These are phyloP conservation scores for Pyronema omphalodes DNA, from an alignment of 495 filamentous ascomycete genomes.

Conservation along the genomic window DNA sequence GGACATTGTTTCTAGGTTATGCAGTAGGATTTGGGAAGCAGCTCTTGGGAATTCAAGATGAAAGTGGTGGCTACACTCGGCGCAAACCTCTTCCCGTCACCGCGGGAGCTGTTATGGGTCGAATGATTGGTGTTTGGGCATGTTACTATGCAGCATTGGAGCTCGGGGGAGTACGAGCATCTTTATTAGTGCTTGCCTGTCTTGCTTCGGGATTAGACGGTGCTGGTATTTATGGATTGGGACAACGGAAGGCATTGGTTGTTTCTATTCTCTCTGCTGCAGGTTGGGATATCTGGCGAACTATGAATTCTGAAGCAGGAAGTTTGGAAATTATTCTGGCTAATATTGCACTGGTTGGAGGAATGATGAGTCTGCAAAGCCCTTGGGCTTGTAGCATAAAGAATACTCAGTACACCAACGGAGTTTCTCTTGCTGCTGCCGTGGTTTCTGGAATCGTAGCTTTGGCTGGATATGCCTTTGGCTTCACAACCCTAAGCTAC, in stretches of 20 bases:
- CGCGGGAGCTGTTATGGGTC: constrained; percentile 12
- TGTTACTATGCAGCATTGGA: constrained; percentile 19
- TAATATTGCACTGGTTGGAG: neutral
- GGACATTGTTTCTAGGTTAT: constrained; percentile 10
- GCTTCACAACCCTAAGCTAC: neutral
- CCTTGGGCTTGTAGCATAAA: neutral
- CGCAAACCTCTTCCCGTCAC: constrained; percentile 10
- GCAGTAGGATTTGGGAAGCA: constrained; percentile 6
- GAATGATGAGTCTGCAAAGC: neutral
- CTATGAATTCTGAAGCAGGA: constrained; percentile 5
- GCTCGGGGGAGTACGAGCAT: constrained; percentile 16
- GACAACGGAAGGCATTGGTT: constrained; percentile 9
- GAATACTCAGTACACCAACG: neutral
- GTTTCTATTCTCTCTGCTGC: constrained; percentile 8
- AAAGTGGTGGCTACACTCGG: constrained; percentile 2
- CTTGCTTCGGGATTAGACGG: constrained; percentile 12
- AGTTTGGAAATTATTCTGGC: constrained; percentile 1
- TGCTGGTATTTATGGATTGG: constrained; percentile 8
- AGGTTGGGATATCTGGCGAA: constrained; percentile 15
- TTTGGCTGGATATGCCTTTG: neutral
- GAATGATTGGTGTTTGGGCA: constrained; percentile 7
- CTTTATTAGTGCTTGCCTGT: constrained; percentile 9
- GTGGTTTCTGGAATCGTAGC: constrained; percentile 6
- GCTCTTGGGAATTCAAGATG: constrained; percentile 1
- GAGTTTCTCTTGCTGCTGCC: neutral